Evolutionary conservation across 2,329 filamentous ascomycete genomes (phyloP), one percentile per base, ranked within the genome.

Genomic region (Didymosphaeria variabile): DNA sequence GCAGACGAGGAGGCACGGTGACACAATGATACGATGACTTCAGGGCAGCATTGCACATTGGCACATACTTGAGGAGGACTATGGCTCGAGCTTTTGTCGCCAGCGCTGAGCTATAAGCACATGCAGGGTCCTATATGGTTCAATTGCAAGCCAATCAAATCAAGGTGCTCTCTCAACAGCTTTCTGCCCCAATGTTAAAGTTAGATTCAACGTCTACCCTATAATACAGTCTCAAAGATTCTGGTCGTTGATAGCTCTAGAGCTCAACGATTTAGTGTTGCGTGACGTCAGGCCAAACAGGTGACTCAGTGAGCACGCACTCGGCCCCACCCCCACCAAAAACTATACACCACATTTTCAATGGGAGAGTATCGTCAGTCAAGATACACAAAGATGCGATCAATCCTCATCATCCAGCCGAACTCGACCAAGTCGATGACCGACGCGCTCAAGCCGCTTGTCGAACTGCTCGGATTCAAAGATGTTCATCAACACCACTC

Each of bases 391-490:
- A 78, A 67, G 59, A 77, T 77, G 75, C 73, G 76, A 52, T 79
- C 79, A 3, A 87, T 94, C 64, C 83, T 94, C 44, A 82, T 94
- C 62, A 84, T 94, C 69, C 94, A 95, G 72, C 91, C 92, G 36
- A 95, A 95, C 79, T 93, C 90, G 2, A 92, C 89, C 0, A 69
- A 80, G 58, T 81, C 83, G 58, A 94, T 94, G 91, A 94, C 91
- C 12, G 81, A 87, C 7, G 87, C 85, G 29, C 83, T 94, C 69
- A 83, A 84, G 67, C 82, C 82, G 9, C 74, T 85, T 10, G 77
- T 85, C 56, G 72, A 82, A 50, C 68, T 71, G 17, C 76, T 85
- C 2, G 76, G 77, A 49, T 82, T 81, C 68, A 72, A 76, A 67
- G 73, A 80, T 65, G 82, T 84, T 67, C 64, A 71, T 75, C 66